A percentile compares a stretch with the other conserved stretches of the same genome.
Conservation (phyloP, 1,284 basidiomycete species). For the Ceratobasidium theobromae region DNA sequence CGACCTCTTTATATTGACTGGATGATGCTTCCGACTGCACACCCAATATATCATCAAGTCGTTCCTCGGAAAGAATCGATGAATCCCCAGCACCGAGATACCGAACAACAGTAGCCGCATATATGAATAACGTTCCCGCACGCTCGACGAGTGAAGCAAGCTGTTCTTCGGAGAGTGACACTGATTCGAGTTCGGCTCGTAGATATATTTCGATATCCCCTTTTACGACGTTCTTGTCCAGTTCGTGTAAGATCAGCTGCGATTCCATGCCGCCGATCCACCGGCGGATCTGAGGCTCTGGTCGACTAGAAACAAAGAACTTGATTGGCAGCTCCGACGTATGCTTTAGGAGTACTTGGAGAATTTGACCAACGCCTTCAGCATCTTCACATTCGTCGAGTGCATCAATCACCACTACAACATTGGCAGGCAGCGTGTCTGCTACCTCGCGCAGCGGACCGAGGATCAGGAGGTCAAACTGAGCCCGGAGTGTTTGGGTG, state of each 20-base stretch:
- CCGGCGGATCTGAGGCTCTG: conserved; percentile 9
- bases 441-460: background rate
- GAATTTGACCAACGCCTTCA: conserved; percentile 4
- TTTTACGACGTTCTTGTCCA: conserved; percentile 26
- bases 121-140: conserved; percentile 11
- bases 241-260: conserved; percentile 28
- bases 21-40: background rate
- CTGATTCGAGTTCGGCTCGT: background rate
- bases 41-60: background rate
- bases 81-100: background rate
- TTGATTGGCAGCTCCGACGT: conserved; percentile 1
- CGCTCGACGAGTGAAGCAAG: background rate
- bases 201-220: conserved; percentile 29
- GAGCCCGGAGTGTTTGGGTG: background rate
- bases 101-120: conserved; percentile 3
- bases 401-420: conserved; percentile 31
- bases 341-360: background rate
- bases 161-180: background rate
- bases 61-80: background rate
- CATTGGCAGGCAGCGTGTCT: background rate
- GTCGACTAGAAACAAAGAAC: conserved; percentile 31
- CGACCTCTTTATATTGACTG: background rate
- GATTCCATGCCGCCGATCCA: background rate
- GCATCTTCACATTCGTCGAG: conserved; percentile 31
- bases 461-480: conserved; percentile 18